Percentiles rank a stretch among this genome's conserved stretches.
Conservation (phyloP, 208 protist species). For the Leishmania lainsoni region DNA sequence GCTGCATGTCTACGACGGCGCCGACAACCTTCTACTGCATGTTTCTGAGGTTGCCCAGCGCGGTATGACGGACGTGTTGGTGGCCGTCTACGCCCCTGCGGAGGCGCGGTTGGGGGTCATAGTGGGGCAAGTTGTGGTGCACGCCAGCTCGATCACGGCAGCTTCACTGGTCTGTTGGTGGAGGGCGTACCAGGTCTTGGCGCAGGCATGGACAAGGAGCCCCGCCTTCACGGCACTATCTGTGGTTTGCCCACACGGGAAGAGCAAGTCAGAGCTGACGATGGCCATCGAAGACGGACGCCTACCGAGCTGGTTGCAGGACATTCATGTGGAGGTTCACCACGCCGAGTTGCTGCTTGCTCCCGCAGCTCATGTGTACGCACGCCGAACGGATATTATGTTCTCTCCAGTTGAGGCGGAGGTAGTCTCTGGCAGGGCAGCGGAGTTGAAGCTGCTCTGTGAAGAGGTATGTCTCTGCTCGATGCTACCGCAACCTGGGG, state of each 20-base stretch:
- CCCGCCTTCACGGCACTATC: neutral
- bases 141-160: conserved; percentile 1
- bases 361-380: neutral
- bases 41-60: neutral
- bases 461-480: neutral
- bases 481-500: neutral
- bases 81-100: conserved; percentile 7
- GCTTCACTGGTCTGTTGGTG: conserved; percentile 11
- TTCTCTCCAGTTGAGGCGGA: neutral
- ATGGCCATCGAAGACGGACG: neutral
- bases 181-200: neutral
- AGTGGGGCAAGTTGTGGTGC: conserved; percentile 1
- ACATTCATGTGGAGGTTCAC: neutral
- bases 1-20: conserved; percentile 11
- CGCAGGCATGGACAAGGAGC: neutral
- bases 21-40: conserved; percentile 7
- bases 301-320: neutral
- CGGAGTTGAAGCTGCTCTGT: neutral
- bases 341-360: conserved; percentile 1
- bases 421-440: neutral
- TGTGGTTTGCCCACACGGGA: too few relatives aligned
- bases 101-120: neutral
- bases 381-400: too few relatives aligned
- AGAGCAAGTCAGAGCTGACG: neutral
- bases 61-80: neutral